Conservation (phyloP, 2,329 filamentous ascomycete genomes). For the Phoma sp. region DNA sequence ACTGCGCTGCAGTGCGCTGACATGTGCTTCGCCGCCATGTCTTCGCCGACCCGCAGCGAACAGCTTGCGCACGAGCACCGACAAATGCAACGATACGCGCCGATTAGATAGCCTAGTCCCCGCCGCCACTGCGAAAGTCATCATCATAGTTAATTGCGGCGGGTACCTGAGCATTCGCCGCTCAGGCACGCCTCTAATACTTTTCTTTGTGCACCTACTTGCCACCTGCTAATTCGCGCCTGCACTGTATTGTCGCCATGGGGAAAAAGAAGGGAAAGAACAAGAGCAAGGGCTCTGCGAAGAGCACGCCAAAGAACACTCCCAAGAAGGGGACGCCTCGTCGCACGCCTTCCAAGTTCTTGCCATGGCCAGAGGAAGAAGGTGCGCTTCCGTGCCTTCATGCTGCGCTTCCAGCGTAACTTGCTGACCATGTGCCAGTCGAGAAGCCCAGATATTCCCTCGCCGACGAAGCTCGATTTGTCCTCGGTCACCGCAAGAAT, state of each 20-base stretch:
- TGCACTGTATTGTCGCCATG: conserved; percentile 23
- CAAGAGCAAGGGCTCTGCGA: conserved; percentile 33
- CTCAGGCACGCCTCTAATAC: neutral
- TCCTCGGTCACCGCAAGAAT: conserved; percentile 56
- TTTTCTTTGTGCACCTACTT: neutral
- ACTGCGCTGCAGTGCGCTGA: neutral
- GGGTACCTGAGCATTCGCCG: conserved; percentile 6
- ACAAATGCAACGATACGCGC: conserved; percentile 3
- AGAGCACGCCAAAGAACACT: conserved; percentile 20
- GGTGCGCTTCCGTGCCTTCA: conserved; percentile 24
- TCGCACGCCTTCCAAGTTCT: conserved; percentile 21
- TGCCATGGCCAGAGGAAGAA: conserved; percentile 18
- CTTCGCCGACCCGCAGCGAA: conserved; percentile 8
- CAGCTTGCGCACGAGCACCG: conserved; percentile 15
- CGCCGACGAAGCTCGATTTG: conserved; percentile 65
- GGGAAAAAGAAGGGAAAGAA: conserved; percentile 37
- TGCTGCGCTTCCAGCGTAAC: conserved; percentile 10
- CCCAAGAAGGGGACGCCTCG: conserved; percentile 17
- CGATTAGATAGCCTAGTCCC: conserved; percentile 11
- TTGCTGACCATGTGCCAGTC: conserved; percentile 28
- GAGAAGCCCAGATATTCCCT: conserved; percentile 51
- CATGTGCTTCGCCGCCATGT: neutral
- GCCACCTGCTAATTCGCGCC: conserved; percentile 1
- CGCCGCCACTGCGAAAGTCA: conserved; percentile 16
- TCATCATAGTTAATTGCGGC: conserved; percentile 10